phyloP scores from a whole-genome alignment of 2,329 filamentous ascomycete species.

The Ilyonectria sp. region DNA sequence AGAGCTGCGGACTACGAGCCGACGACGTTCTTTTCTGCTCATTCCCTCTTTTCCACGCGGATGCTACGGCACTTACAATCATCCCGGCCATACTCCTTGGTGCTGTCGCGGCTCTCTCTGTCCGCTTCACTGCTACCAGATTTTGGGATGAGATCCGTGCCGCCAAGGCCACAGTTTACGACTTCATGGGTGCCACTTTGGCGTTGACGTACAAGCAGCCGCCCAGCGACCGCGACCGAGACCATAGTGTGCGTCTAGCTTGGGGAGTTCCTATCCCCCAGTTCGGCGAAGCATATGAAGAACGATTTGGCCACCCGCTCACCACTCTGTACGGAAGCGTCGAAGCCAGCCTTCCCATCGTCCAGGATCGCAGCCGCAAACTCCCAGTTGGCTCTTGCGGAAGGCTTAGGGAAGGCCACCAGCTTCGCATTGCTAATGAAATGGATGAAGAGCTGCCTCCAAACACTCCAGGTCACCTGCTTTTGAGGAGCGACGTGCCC shows the following conservation, averaged over 20 bases:
- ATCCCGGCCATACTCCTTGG: conserved; percentile 12
- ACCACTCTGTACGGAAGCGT: conserved; percentile 16
- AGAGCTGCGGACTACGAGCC: conserved; percentile 1
- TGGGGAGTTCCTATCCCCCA: conserved; percentile 21
- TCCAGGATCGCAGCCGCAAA: neutral
- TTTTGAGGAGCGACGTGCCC: conserved; percentile 14
- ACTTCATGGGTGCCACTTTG: conserved; percentile 28
- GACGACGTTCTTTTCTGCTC: conserved; percentile 18
- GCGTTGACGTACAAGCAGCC: conserved; percentile 25
- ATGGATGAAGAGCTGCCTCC: conserved; percentile 15
- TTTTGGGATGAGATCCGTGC: conserved; percentile 29
- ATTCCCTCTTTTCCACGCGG: conserved; percentile 16
- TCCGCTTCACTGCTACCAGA: conserved; percentile 8
- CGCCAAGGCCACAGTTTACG: conserved; percentile 21
- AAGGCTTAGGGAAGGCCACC: conserved; percentile 8
- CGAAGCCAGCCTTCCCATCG: conserved; percentile 11
- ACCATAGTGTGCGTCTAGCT: conserved; percentile 13
- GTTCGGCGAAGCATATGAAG: conserved; percentile 2
- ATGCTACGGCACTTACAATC: conserved; percentile 6
- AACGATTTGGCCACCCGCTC: conserved; percentile 12
- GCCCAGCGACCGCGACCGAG: conserved; percentile 13
- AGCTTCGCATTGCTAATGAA: conserved; percentile 23
- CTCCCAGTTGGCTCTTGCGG: conserved; percentile 14
- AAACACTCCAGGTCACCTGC: conserved; percentile 15
- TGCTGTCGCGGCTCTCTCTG: conserved; percentile 4